Base-by-base conservation (phyloP, 352 stramenopile genomes). In the Phytopythium cucurbitacearum region DNA sequence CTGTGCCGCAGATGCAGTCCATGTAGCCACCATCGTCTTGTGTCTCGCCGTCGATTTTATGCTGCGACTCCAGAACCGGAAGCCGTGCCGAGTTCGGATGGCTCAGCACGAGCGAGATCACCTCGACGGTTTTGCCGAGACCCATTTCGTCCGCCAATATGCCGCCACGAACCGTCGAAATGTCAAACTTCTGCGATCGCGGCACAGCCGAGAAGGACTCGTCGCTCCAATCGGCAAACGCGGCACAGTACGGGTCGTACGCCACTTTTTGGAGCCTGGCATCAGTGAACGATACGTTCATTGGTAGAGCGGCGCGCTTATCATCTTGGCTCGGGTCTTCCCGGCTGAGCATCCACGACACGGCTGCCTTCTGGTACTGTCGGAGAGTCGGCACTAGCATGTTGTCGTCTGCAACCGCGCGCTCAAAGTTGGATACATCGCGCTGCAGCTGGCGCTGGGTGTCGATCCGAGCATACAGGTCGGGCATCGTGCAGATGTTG, bases 281-380 rank as follows among this genome's bases (percentile, higher is more conserved):
- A 8, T 63, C 40, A 8, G 42, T 43, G 46, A 76, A 71, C 2
- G 54, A 59, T 35, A 65, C 53, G 34, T 44, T 58, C 4, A 61
- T 33, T 9, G 50, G 21, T n/a, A 66, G 3, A 13, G 41, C 21
- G 21, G 2, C 21, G 21, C 21, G 21, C 21, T 28, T 28, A 28
- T 28, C 21, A 28, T 28, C 21, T 28, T 84, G 59, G 1, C 56
- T 61, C 34, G 63, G 59, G 7, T 82, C 63, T 66, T 99, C 97
- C 63, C 98, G 90, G 15, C 57, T 54, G 1, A 85, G 51, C 83
- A 91, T 93, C 97, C 97, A 99, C 7, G 84, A 96, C 12, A 98
- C 77, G 0, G 96, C 96, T 57, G 98, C 96, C 40, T 96, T 76
- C 66, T 99, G 97, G 73, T 99, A 99, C 28, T 88, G 85, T 3